Evolutionary conservation across 1,284 basidiomycete genomes (phyloP).

Genomic region (Trichosporon ovoides): DNA sequence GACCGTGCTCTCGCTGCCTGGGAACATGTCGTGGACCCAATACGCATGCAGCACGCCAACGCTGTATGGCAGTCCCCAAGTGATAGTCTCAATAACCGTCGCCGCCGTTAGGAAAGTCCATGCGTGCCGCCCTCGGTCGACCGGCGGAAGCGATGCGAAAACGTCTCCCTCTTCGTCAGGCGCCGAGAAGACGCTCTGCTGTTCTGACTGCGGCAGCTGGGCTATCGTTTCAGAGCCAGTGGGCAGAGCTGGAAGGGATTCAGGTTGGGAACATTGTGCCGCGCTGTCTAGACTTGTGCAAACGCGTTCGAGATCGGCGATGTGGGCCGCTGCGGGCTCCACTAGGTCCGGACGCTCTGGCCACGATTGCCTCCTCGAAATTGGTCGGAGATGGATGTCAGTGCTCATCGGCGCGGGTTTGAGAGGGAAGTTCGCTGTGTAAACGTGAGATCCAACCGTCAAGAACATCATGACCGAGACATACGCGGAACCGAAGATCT

Average conservation of each 20-base stretch:
- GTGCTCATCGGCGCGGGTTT: background rate
- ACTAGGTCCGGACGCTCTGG: background rate
- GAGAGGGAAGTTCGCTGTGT: no score
- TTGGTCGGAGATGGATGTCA: background rate
- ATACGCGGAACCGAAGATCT: no score
- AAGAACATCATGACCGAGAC: no score
- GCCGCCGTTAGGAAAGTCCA: slow-evolving; percentile 43
- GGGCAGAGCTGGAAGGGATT: background rate
- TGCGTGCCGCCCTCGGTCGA: slow-evolving; percentile 38
- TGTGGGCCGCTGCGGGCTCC: background rate
- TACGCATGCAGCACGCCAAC: slow-evolving; percentile 44
- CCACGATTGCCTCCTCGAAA: background rate
- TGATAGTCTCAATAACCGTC: slow-evolving; percentile 37
- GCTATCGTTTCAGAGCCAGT: no score
- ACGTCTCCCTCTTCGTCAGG: background rate
- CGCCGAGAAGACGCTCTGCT: background rate
- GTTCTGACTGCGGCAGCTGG: no score
- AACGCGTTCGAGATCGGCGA: background rate
- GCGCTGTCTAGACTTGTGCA: background rate
- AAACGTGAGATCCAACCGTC: no score
- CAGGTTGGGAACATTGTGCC: background rate
- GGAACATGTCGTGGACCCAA: slow-evolving; percentile 27
- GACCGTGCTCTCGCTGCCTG: slow-evolving; percentile 15
- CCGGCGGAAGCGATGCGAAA: slow-evolving; percentile 27
- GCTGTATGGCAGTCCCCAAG: slow-evolving; percentile 45